Evolutionary conservation across 2,329 filamentous ascomycete genomes (phyloP), one percentile per base, ranked within the genome.

Genomic region (Aspergillus flavus): DNA sequence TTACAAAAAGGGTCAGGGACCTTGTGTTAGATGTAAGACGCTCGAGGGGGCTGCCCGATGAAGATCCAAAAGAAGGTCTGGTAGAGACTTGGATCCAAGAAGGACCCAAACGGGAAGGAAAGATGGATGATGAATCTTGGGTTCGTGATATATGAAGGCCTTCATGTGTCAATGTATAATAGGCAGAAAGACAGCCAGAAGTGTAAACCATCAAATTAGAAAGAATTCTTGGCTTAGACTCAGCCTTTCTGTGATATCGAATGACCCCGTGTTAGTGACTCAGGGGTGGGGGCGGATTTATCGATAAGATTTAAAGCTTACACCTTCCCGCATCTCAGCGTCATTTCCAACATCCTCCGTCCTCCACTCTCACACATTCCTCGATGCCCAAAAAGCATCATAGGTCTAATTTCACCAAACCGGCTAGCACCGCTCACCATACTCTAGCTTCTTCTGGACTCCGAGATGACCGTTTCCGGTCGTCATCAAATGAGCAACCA

Each of bases 21-120:
- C 91, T 96, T 75, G 90, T 99, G 3, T 79, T 94, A 58, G 92
- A 92, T 71, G 84, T 98, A 26, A 85, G 94, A 65, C 84, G 87
- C 67, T 84, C 84, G 52, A 81, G 91, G 62, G 94, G 93, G 1
- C 87, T 91, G 65, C 86, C 91, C 0, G 93, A 96, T 64, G 90
- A 96, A 69, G 92, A 96, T 69, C 89, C 91, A 0, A 89, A 91
- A 68, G 85, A 89, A 55, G 90, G 88, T 10, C 79, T 94, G 32
- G 92, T 91, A 0, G 91, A 94, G 77, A 97, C 93, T 1, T 98
- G 92, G 90, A 82, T 85, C 41, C 78, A 80, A 66, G 87, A 87
- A 71, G 86, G 86, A 0, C 76, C 75, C 0, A 81, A 81, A 64
- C 74, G 77, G 39, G 85, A 86, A 68, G 87, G 87, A 3, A 82